Evolutionary conservation across 495 filamentous ascomycete genomes (phyloP), one percentile per base, ranked within the genome.

Genomic region (Penicillium egyptiacum): DNA sequence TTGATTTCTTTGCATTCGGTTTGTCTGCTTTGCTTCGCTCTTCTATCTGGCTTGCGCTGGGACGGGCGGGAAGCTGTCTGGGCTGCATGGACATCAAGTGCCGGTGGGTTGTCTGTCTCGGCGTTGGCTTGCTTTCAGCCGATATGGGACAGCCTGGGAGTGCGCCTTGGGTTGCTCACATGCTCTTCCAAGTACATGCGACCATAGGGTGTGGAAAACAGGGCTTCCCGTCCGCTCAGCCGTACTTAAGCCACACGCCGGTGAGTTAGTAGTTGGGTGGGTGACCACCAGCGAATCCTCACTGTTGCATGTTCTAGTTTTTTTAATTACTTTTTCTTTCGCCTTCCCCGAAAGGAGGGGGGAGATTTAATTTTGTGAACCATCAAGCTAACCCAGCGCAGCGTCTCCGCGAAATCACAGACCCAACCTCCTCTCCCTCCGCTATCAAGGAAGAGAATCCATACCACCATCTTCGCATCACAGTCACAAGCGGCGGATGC

Each of bases 401-500:
- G 80, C 88, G 93, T 30, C 85, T 98, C 49, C 79, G 86, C 30
- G 74, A 78, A 65, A 82, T 83, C 51, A 81, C 78, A 53, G 71
- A 76, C 60, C 75, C 70, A 41, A 66, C 73, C 40, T 71, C 72
- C 40, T 76, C 67, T 39, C 72, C 71, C 28, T 77, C 70, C 48
- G 69, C 71, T 42, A 67, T 74, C 17, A 86, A 85, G 60, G 89
- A 95, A 71, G 73, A 79, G 44, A 95, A 96, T 74, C 89, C 92
- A 4, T 76, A 87, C 64, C 83, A 96, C 35, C 88, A 90, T 10
- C 83, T 98, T 17, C 90, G 94, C 42, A 88, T 98, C 63, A 87
- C 89, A 40, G 92, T 98, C 26, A 90, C 94, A 58, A 87, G 84
- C 45, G 94, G 94, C 56, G 94, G 94, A 35, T 98, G 94, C 72